Base-by-base conservation (phyloP, 2,329 filamentous ascomycete genomes). In the Fusarium lateritium region DNA sequence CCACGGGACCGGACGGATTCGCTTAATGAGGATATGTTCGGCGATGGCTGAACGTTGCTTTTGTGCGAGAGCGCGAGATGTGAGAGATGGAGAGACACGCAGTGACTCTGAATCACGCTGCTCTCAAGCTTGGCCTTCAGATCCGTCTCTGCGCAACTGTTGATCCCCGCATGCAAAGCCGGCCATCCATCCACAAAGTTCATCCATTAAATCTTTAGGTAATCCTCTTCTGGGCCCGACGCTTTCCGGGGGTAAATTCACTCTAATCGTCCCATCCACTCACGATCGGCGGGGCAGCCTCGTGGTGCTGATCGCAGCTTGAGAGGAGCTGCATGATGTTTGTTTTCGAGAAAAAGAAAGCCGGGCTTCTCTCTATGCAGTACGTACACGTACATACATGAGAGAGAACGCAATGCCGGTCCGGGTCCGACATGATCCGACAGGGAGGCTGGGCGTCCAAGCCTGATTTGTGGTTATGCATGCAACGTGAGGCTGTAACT, bases 371-470 rank as follows among this genome's bases (percentile, higher is more conserved):
- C 24, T 10, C 24, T 6, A 24, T 31, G 13, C 39, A 24, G 14
- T 42, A 10, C 21, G 22, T 13, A 31, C 26, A 28, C 19, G 24
- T n/a, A n/a, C 11, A 49, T 52, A 45, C 21, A 19, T 8, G 31
- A 24, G 8, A 45, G 17, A 36, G 24, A 46, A 46, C 45, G 24
- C 53, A 63, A 51, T 68, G 42, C 68, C 68, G 63, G 56, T 45
- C 72, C 64, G 59, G 70, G 61, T 57, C 67, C 63, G 67, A 73
- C 42, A 73, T 69, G 65, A 70, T 69, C 65, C 71, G 67, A 69
- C 36, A 38, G 6, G 46, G 43, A 62, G 36, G 62, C 59, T 63
- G 63, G 54, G 43, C 58, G 46, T 21, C 22, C 52, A 58, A 52
- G 50, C 59, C 42, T 42, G 52, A 57, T 62, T 55, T 17, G 40